Evolutionary conservation across 768 basidiomycete species (phyloP).

Genomic region (Sarcomyxa edulis): DNA sequence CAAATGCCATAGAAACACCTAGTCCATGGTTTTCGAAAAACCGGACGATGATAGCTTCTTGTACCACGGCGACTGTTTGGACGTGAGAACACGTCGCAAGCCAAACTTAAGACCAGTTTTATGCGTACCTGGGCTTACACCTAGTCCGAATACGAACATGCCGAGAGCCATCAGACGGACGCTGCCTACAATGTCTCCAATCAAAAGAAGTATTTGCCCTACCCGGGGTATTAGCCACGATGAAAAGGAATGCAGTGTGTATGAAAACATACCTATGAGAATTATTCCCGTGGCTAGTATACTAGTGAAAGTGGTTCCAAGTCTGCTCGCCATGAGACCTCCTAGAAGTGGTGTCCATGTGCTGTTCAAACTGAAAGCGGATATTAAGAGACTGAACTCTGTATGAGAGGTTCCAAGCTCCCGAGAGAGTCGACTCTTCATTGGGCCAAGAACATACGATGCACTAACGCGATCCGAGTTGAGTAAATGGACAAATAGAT

Average conservation of each 20-base stretch:
- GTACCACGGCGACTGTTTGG: conserved; percentile 78
- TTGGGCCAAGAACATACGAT: conserved; percentile 69
- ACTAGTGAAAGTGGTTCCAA: conserved; percentile 68
- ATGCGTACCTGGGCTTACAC: conserved; percentile 73
- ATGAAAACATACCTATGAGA: conserved; percentile 40
- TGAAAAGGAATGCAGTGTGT: neutral
- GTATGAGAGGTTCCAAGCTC: conserved; percentile 75
- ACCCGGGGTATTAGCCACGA: neutral
- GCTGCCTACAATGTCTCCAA: conserved; percentile 55
- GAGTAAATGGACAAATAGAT: conserved; percentile 1
- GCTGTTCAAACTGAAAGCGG: conserved; percentile 70
- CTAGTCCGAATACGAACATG: conserved; percentile 75
- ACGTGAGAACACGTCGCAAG: too few relatives aligned
- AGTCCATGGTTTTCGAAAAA: conserved; percentile 75
- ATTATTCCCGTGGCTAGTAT: conserved; percentile 75
- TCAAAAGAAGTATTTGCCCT: conserved; percentile 65
- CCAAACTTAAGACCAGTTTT: too few relatives aligned
- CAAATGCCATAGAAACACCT: conserved; percentile 76
- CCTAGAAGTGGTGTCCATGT: conserved; percentile 74
- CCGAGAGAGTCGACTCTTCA: conserved; percentile 63
- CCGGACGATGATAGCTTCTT: conserved; percentile 80
- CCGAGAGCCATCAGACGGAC: conserved; percentile 72
- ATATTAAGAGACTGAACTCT: conserved; percentile 73
- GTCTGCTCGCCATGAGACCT: conserved; percentile 61
- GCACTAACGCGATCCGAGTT: conserved; percentile 35